A percentile compares a stretch with the other conserved stretches of the same genome.
Conservation (phyloP, 352 stramenopile species). For the Pythium scleroteichum region DNA sequence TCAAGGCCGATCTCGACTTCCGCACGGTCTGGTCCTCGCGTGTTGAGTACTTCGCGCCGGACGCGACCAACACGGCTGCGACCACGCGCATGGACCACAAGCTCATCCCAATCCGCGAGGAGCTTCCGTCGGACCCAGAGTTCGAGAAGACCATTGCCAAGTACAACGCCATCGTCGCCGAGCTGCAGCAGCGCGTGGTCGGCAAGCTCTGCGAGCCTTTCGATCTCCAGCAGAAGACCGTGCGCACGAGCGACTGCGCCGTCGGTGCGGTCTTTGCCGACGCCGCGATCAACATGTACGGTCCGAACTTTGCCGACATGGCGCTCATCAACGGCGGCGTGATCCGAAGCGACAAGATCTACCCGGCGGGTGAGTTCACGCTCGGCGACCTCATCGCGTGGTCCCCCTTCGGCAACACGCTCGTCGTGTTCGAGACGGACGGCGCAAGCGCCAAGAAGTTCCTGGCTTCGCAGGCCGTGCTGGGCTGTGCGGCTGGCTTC, state of each 20-base stretch:
- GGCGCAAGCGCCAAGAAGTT: slow-evolving; percentile 35
- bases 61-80: slow-evolving; percentile 4
- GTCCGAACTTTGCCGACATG: slow-evolving; percentile 14
- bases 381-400: slow-evolving; percentile 33
- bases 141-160: slow-evolving; percentile 23
- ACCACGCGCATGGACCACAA: slow-evolving; percentile 27
- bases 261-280: slow-evolving; percentile 30
- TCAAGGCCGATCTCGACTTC: slow-evolving; percentile 36
- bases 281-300: slow-evolving; percentile 19
- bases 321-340: slow-evolving; percentile 29
- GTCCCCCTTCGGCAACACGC: slow-evolving; percentile 35
- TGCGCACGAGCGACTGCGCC: slow-evolving; percentile 20
- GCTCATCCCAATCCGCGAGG: slow-evolving; percentile 20
- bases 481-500: slow-evolving; percentile 17
- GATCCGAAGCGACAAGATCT: slow-evolving; percentile 33
- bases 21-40: slow-evolving; percentile 31
- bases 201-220: slow-evolving; percentile 24
- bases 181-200: slow-evolving; percentile 16
- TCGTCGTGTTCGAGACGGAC: slow-evolving; percentile 26
- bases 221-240: slow-evolving; percentile 19
- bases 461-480: slow-evolving; percentile 13
- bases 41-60: slow-evolving; percentile 26
- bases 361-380: slow-evolving; percentile 25
- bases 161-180: slow-evolving; percentile 20
- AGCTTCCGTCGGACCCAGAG: slow-evolving; percentile 20